Evolutionary conservation across 2,329 filamentous ascomycete genomes (phyloP).

Genomic region (Shiraia bambusicola): DNA sequence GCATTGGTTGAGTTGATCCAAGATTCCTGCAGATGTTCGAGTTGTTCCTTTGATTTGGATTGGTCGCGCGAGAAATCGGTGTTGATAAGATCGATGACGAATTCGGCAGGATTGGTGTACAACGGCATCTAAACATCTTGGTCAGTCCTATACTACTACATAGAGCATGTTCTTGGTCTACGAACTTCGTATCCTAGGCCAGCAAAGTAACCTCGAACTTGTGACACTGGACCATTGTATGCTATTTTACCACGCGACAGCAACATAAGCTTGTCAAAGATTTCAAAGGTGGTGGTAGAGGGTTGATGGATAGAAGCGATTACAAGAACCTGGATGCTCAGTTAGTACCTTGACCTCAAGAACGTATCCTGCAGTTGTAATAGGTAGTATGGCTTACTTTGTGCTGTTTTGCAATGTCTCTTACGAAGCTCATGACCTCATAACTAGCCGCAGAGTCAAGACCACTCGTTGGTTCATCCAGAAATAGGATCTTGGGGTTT

Average conservation of each 20-base stretch:
- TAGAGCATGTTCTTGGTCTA: neutral
- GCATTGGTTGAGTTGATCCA: slow-evolving; percentile 56
- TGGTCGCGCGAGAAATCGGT: slow-evolving; percentile 66
- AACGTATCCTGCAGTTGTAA: no score
- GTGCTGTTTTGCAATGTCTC: slow-evolving; percentile 64
- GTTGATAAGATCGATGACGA: slow-evolving; percentile 75
- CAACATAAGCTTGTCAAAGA: slow-evolving; percentile 78
- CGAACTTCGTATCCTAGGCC: slow-evolving; percentile 52
- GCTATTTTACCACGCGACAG: slow-evolving; percentile 70
- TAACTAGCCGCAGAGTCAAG: slow-evolving; percentile 75
- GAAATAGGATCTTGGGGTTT: slow-evolving; percentile 74
- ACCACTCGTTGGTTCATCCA: slow-evolving; percentile 83
- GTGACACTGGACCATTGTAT: slow-evolving; percentile 67
- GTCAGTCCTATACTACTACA: neutral
- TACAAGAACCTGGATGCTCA: slow-evolving; percentile 62
- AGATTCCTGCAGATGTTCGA: slow-evolving; percentile 55
- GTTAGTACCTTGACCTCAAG: slow-evolving; percentile 4
- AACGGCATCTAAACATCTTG: slow-evolving; percentile 58
- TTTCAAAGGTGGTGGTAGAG: slow-evolving; percentile 73
- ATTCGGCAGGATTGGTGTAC: slow-evolving; percentile 78
- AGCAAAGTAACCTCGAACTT: slow-evolving; percentile 65
- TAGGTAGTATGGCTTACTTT: slow-evolving; percentile 53
- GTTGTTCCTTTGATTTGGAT: slow-evolving; percentile 49
- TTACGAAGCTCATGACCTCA: slow-evolving; percentile 75
- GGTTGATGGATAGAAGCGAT: slow-evolving; percentile 86